Evolutionary conservation across 2,329 filamentous ascomycete species (phyloP), one percentile per base, ranked within the genome.

Genomic region (Macrophomina tecta): DNA sequence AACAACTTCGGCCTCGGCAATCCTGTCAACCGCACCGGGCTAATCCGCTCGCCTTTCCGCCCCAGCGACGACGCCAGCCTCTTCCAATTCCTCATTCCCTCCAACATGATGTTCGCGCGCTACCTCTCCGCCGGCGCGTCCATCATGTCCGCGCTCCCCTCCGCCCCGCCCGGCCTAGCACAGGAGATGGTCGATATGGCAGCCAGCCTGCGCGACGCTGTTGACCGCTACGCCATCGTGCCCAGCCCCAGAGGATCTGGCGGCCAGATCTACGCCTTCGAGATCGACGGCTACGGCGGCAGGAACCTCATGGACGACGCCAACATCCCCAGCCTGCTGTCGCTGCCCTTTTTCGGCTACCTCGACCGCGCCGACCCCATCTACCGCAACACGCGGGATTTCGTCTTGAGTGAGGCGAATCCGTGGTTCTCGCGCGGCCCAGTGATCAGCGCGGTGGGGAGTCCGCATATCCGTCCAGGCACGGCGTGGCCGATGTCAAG

Each of bases 241-340:
- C 71, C 76, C 7, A 75, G 78, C 30, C 72, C 76, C 1, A 74
- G 68, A 2, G 52, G 51, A 5, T 80, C 80, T 58, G 81, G 81
- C 61, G 81, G 81, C 61, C 75, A 77, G 34, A 74, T 84, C 32
- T 84, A 83, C 68, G 81, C 82, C 9, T 84, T 78, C 67, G 82
- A 84, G 69, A 76, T 84, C 30, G 82, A 84, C 67, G 82, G 82
- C n/a, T 83, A 79, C 70, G 77, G 78, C 61, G 74, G 76, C 64
- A 89, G 86, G 69, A 81, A 90, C 60, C 81, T 90, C 60, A 91
- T 91, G 89, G 90, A 91, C 72, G 89, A 91, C 67, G 89, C 89
- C 36, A 91, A 91, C 69, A 87, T 91, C 58, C 89, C 90, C 0
- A 88, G 85, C 11, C 82, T 91, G 2, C 82, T 91, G 49, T 86